These are phyloP conservation scores for Eruca vesicaria DNA, from an alignment of 441 rosid genomes.

Conservation along the genomic window DNA sequence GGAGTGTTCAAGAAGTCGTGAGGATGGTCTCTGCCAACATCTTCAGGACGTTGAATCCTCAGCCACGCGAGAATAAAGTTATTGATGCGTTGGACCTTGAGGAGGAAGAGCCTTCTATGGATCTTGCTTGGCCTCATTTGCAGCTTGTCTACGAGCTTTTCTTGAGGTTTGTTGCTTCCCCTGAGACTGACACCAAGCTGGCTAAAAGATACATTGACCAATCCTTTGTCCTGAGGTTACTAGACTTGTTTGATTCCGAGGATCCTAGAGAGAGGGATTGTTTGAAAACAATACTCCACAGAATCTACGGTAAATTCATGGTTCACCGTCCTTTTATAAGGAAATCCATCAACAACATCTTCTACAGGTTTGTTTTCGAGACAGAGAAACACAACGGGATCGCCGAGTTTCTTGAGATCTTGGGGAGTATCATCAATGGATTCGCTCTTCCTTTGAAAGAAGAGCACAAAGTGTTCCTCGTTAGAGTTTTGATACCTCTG, in stretches of 20 bases:
- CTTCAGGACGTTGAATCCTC: slow-evolving; percentile 58
- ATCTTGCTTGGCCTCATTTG: slow-evolving; percentile 83
- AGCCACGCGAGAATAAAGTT: slow-evolving; percentile 61
- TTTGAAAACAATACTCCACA: slow-evolving; percentile 67
- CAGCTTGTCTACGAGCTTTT: slow-evolving; percentile 70
- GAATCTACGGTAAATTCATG: slow-evolving; percentile 74
- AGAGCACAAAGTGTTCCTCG: slow-evolving; percentile 72
- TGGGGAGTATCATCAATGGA: slow-evolving; percentile 77
- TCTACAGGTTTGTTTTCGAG: slow-evolving; percentile 61
- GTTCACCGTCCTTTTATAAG: slow-evolving; percentile 75
- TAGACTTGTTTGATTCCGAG: slow-evolving; percentile 74
- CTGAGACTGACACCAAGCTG: slow-evolving; percentile 68
- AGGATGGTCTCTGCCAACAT: slow-evolving; percentile 63
- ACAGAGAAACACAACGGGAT: slow-evolving; percentile 72
- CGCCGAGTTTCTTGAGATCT: slow-evolving; percentile 67
- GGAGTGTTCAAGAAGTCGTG: slow-evolving; percentile 51
- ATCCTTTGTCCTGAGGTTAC: slow-evolving; percentile 53
- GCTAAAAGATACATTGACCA: slow-evolving; percentile 65
- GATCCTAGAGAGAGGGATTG: slow-evolving; percentile 80
- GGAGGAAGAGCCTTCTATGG: slow-evolving; percentile 77
- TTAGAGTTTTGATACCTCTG: slow-evolving; percentile 62
- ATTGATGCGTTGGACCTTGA: slow-evolving; percentile 67
- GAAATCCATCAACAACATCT: slow-evolving; percentile 66
- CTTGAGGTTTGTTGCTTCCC: slow-evolving; percentile 68
- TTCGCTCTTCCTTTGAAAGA: slow-evolving; percentile 75